phyloP scores from a whole-genome alignment of 1,284 basidiomycete genomes.

The Boletus subluridellus region DNA sequence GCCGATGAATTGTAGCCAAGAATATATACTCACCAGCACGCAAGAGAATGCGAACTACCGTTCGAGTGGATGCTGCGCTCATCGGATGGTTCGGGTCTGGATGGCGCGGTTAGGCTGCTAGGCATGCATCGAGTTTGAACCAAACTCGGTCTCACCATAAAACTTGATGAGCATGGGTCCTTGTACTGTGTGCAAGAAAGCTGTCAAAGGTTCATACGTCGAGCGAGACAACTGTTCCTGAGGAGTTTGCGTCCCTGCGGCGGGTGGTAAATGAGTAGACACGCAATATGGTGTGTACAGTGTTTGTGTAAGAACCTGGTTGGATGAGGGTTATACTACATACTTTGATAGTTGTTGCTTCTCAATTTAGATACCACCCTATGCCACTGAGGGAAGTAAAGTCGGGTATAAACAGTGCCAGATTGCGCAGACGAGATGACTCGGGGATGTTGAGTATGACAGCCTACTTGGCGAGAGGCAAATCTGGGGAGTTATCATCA shows the following conservation, averaged over 20 bases:
- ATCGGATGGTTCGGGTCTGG: slow-evolving; percentile 29
- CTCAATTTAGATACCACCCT: too few relatives aligned
- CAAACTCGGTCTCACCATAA: slow-evolving; percentile 45
- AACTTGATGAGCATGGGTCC: slow-evolving; percentile 85
- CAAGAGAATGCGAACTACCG: slow-evolving; percentile 63
- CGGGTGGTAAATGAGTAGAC: too few relatives aligned
- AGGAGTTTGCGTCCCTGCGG: slow-evolving; percentile 46
- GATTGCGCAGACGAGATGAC: too few relatives aligned
- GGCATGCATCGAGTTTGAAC: slow-evolving; percentile 9
- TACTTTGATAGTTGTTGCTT: too few relatives aligned
- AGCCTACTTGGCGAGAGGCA: too few relatives aligned
- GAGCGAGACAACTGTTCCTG: slow-evolving; percentile 62
- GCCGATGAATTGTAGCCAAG: background rate
- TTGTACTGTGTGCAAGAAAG: slow-evolving; percentile 39
- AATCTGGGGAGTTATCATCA: too few relatives aligned
- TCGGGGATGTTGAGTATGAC: too few relatives aligned
- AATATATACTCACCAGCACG: slow-evolving; percentile 51
- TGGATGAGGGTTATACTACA: too few relatives aligned
- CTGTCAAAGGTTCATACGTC: slow-evolving; percentile 49
- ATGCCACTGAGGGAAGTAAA: too few relatives aligned
- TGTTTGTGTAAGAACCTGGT: too few relatives aligned
- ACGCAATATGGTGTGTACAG: too few relatives aligned
- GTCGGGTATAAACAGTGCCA: too few relatives aligned
- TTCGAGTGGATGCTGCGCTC: slow-evolving; percentile 42
- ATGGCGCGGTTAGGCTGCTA: slow-evolving; percentile 2